These are phyloP conservation scores for Tolypocladium paradoxum DNA, from an alignment of 2,329 filamentous ascomycete genomes.

Conservation along the genomic window DNA sequence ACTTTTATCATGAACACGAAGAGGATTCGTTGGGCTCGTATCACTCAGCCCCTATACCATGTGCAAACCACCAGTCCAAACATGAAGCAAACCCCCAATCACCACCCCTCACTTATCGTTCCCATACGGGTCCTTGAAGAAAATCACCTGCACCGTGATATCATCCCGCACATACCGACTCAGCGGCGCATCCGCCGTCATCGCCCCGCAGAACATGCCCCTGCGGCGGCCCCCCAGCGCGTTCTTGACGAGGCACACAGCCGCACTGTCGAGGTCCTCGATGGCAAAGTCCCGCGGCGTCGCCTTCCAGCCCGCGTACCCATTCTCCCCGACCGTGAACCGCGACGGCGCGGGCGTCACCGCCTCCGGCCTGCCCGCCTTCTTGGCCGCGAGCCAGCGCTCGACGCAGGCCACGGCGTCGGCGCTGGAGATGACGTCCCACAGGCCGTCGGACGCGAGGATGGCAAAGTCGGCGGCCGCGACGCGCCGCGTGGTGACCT, in stretches of 20 bases:
- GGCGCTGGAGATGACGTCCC: conserved; percentile 47
- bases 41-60: too few species aligned
- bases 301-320: conserved; percentile 13
- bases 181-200: conserved; percentile 61
- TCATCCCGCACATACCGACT: conserved; percentile 59
- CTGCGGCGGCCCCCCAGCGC: conserved; percentile 66
- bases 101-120: not conserved
- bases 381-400: conserved; percentile 34
- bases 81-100: too few species aligned
- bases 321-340: conserved; percentile 8
- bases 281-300: conserved; percentile 53
- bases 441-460: conserved; percentile 56
- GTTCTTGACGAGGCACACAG: conserved; percentile 72
- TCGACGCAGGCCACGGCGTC: conserved; percentile 47
- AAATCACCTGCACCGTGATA: conserved; percentile 76
- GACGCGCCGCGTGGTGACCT: conserved; percentile 46
- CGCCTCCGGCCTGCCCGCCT: conserved; percentile 13
- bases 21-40: too few species aligned
- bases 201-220: conserved; percentile 61
- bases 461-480: conserved; percentile 46
- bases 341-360: conserved; percentile 8
- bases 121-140: conserved; percentile 26
- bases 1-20: too few species aligned
- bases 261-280: conserved; percentile 64
- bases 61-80: too few species aligned